A percentile compares a stretch with the other conserved stretches of the same genome.
These are phyloP conservation scores for Thelonectria rubi DNA, from an alignment of 2,329 filamentous ascomycete genomes.

Conservation along the genomic window DNA sequence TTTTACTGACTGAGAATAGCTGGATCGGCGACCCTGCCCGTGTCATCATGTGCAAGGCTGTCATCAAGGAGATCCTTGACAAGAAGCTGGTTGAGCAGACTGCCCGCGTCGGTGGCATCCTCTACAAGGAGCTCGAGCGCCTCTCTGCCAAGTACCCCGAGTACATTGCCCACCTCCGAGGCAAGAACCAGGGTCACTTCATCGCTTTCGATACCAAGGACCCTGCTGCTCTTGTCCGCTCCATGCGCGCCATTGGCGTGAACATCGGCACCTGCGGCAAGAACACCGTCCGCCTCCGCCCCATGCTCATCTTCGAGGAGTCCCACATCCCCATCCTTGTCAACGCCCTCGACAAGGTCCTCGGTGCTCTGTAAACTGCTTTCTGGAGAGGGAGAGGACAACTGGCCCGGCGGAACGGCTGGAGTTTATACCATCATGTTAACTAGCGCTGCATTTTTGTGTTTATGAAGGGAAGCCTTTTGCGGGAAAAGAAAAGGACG, in stretches of 20 bases:
- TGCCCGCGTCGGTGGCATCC: constrained; percentile 71
- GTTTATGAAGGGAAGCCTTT: constrained; percentile 26
- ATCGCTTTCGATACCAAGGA: constrained; percentile 81
- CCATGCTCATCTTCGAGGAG: constrained; percentile 84
- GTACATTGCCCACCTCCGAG: constrained; percentile 77
- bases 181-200: constrained; percentile 78
- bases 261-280: constrained; percentile 82
- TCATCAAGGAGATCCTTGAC: constrained; percentile 77
- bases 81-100: constrained; percentile 73
- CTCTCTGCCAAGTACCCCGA: constrained; percentile 72
- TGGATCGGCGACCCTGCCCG: constrained; percentile 87
- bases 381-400: constrained; percentile 15
- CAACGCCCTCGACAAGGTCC: constrained; percentile 43
- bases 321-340: constrained; percentile 60
- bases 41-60: constrained; percentile 79
- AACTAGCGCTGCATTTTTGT: constrained; percentile 41
- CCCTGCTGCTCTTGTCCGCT: constrained; percentile 73
- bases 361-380: constrained; percentile 39
- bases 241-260: constrained; percentile 76
- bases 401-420: constrained; percentile 14
- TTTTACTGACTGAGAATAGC: constrained; percentile 18
- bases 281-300: constrained; percentile 74
- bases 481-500: constrained; percentile 22
- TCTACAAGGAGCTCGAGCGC: constrained; percentile 71
- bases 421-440: constrained; percentile 36